These are phyloP conservation scores for Leccinellum rugosiceps DNA, from an alignment of 768 basidiomycete genomes.

Conservation along the genomic window DNA sequence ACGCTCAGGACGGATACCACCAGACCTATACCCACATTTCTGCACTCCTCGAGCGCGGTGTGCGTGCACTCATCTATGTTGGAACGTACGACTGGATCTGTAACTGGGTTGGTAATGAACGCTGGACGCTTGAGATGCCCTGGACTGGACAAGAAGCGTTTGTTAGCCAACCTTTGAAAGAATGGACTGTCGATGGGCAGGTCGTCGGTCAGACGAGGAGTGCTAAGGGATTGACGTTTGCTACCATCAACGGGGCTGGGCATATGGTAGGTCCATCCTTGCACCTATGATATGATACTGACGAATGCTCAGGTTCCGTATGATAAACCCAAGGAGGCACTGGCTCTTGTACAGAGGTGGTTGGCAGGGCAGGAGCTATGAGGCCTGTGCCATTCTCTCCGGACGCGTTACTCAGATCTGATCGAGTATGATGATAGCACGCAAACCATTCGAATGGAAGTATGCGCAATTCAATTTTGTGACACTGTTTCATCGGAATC, in stretches of 20 bases:
- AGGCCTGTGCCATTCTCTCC: neutral
- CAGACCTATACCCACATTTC: slow-evolving; percentile 36
- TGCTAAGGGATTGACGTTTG: slow-evolving; percentile 62
- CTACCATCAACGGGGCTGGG: slow-evolving; percentile 64
- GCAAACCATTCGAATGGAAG: neutral
- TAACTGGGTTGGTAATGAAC: slow-evolving; percentile 73
- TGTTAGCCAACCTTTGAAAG: slow-evolving; percentile 42
- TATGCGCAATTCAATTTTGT: neutral
- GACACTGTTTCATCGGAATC: neutral
- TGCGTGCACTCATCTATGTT: slow-evolving; percentile 71
- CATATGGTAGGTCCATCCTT: slow-evolving; percentile 57
- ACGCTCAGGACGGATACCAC: slow-evolving; percentile 39
- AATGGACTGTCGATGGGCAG: slow-evolving; percentile 54
- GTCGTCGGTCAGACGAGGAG: slow-evolving; percentile 55
- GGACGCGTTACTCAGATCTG: neutral
- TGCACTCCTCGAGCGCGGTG: slow-evolving; percentile 66
- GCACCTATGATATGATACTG: neutral
- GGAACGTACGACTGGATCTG: slow-evolving; percentile 80
- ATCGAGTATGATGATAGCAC: neutral
- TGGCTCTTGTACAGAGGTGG: slow-evolving; percentile 51
- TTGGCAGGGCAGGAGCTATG: slow-evolving; percentile 30
- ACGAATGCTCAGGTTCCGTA: slow-evolving; percentile 47
- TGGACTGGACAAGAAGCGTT: slow-evolving; percentile 66
- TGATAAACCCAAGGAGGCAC: slow-evolving; percentile 56
- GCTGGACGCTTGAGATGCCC: slow-evolving; percentile 70